Evolutionary conservation across 257 asterid genomes (phyloP).

Genomic region (Cinchona pubescens): DNA sequence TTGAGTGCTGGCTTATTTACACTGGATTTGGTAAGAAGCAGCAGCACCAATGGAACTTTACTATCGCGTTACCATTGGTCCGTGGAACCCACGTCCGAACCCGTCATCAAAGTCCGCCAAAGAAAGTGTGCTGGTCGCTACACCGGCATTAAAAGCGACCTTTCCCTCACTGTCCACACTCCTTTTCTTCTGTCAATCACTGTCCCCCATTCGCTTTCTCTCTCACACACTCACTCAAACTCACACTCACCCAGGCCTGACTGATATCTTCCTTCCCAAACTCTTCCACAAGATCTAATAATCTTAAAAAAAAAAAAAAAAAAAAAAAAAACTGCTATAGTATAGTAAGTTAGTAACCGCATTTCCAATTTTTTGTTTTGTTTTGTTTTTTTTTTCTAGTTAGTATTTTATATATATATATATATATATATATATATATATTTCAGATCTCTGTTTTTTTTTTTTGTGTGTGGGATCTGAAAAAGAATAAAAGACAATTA

Average conservation of each 20-base stretch:
- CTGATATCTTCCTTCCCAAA: too few species aligned
- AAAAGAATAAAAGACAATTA: background rate
- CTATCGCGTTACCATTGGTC: too few species aligned
- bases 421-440: background rate
- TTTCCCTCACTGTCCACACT: conserved; percentile 1
- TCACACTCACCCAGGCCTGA: too few species aligned
- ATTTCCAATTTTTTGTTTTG: background rate
- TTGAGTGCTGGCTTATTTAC: too few species aligned
- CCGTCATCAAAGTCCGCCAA: too few species aligned
- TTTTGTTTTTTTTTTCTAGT: background rate
- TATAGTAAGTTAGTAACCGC: background rate
- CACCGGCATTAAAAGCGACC: conserved; percentile 31
- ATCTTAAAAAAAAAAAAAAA: too few species aligned
- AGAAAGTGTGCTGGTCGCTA: conserved; percentile 28
- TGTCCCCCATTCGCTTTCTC: conserved; percentile 8
- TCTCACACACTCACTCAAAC: background rate
- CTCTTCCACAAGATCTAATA: conserved; percentile 21
- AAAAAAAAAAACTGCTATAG: too few species aligned
- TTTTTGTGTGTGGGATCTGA: conserved; percentile 16
- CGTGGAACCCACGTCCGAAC: too few species aligned
- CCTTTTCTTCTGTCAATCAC: background rate
- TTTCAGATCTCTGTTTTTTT: conserved; percentile 17
- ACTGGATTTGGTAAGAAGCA: too few species aligned
- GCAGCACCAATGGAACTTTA: too few species aligned
- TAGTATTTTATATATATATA: too few species aligned